phyloP scores from a whole-genome alignment of 331 rosid genomes.

The Rosa hybrid region DNA sequence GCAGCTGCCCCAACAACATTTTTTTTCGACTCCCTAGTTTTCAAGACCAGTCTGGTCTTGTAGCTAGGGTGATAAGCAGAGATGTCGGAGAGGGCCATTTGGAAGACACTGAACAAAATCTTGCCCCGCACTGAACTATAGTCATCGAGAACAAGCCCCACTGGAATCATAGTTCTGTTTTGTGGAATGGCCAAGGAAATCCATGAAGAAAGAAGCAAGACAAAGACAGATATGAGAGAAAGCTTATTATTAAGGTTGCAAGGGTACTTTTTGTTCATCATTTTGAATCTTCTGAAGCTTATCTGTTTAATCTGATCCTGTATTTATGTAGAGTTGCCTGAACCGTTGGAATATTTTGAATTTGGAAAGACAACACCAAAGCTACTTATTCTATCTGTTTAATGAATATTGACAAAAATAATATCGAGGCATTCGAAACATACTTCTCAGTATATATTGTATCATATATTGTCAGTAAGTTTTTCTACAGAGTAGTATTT shows the following conservation, averaged over 20 bases:
- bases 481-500: too few relatives aligned
- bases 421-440: too few relatives aligned
- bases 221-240: background rate
- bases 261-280: background rate
- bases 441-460: too few relatives aligned
- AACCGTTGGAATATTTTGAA: too few relatives aligned
- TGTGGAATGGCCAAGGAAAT: constrained; percentile 9
- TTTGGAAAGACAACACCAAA: too few relatives aligned
- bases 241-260: too few relatives aligned
- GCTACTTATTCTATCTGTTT: too few relatives aligned
- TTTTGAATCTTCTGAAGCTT: background rate
- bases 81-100: constrained; percentile 33
- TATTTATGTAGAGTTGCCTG: too few relatives aligned
- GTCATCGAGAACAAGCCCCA: constrained; percentile 37
- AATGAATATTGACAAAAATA: too few relatives aligned
- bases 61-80: constrained; percentile 20
- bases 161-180: background rate
- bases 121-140: constrained; percentile 12
- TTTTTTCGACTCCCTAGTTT: constrained; percentile 12
- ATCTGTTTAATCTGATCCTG: too few relatives aligned
- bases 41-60: constrained; percentile 28
- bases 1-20: constrained; percentile 29
- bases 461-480: too few relatives aligned
- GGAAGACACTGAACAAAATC: constrained; percentile 25
- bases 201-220: background rate